These are phyloP conservation scores for Magnaporthiopsis incrustans DNA, from an alignment of 2,329 filamentous ascomycete genomes.

Conservation along the genomic window DNA sequence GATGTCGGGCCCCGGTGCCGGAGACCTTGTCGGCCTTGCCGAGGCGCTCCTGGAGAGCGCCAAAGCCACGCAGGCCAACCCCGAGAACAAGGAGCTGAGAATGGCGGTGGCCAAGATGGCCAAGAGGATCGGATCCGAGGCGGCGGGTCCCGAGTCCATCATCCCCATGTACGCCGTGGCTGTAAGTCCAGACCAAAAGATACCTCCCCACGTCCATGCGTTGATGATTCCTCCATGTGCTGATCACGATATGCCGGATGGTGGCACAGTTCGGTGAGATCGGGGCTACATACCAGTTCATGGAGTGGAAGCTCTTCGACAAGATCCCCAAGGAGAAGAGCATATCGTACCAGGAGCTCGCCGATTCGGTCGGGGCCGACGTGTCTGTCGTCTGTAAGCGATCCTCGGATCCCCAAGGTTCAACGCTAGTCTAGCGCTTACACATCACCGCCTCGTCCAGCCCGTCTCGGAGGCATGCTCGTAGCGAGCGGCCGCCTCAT, in stretches of 20 bases:
- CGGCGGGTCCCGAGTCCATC: not conserved
- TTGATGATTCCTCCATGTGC: no score
- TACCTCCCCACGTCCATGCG: not conserved
- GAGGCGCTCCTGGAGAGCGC: not conserved
- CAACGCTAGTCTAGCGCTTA: not conserved
- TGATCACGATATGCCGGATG: not conserved
- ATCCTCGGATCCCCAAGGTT: not conserved
- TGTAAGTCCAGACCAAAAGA: not conserved
- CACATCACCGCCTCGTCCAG: slow-evolving; percentile 4
- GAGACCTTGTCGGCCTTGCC: not conserved
- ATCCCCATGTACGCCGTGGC: slow-evolving; percentile 2
- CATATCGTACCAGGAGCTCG: slow-evolving; percentile 17
- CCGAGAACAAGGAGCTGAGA: not conserved
- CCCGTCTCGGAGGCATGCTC: slow-evolving; percentile 15
- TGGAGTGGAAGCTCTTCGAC: slow-evolving; percentile 21
- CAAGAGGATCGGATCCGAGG: not conserved
- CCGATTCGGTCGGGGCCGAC: slow-evolving; percentile 14
- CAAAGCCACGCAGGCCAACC: not conserved
- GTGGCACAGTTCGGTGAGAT: slow-evolving; percentile 1
- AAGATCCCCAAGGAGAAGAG: slow-evolving; percentile 16
- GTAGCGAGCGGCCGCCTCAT: slow-evolving; percentile 14
- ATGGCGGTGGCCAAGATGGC: not conserved
- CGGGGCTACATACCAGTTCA: slow-evolving; percentile 11
- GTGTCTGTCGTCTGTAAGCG: slow-evolving; percentile 16
- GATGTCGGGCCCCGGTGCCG: not conserved